Base-by-base conservation (phyloP, 108 stramenopile genomes). In the Stephanodiscus minutulus region DNA sequence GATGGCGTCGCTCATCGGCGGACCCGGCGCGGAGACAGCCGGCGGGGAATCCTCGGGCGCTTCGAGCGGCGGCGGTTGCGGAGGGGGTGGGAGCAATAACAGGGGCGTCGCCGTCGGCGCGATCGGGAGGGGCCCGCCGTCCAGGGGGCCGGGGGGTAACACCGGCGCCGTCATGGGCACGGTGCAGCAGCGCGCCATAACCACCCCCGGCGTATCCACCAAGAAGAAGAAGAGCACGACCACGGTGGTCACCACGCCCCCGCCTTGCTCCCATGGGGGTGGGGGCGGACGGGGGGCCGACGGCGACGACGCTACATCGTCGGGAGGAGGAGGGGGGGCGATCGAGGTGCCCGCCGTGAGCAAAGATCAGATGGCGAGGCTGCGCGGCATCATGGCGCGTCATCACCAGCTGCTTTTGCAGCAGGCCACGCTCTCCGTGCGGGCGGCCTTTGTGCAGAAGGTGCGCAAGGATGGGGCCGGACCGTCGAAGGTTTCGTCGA, bases 331-430 rank as follows among this genome's bases (percentile, higher is more conserved):
- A 18, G 18, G 29, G 1, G 24, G 35, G 22, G 50, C 73, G 10
- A 39, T 47, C 15, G 56, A 60, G 17, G 60, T 47, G 17, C 56
- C 81, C 7, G 31, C 62, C 35, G 82, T 89, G 17, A 87, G 88
- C 0, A 62, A 75, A 43, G 73, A 72, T 22, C 92, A 94, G 50
- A 49, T 86, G 44, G 65, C 82, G 25, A 84, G 80, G 35, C 70
- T 94, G 29, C 63, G 80, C 22, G 49, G 33, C 3, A 67, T 90
- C 27, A 74, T 95, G 65, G 63, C 82, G 17, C 69, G 66, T 28
- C 93, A 95, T 78, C 90, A 95, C 68, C 93, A 95, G 64, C 67
- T 90, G 3, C 64, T 91, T 13, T 55, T 91, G 9, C 93, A 95
- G 50, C 91, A 92, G 61, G 86, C 88, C 41, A 86, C 90, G 10